Base-by-base conservation (phyloP, 257 asterid species). In the Jacaranda mimosifolia region DNA sequence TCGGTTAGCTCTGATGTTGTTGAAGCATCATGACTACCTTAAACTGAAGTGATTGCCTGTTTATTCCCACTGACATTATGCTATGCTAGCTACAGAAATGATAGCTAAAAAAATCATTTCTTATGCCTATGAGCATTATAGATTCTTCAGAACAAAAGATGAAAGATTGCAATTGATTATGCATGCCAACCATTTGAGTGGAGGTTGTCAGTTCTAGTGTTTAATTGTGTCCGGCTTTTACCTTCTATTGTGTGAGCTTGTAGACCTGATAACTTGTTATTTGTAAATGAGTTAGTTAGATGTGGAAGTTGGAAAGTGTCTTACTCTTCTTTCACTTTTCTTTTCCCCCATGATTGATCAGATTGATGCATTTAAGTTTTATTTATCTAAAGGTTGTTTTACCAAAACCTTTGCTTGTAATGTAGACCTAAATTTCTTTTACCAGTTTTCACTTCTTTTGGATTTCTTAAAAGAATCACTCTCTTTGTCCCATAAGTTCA, bases 41-140 rank as follows among this genome's bases (percentile, higher is more conserved):
- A 42, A 21, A 51, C 53, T 76, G 70, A 43, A 80, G 74, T 71
- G 73, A 67, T 43, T 17, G 74, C 42, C 70, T 53, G 75, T 56
- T 43, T 26, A 48, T 75, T 62, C 70, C 11, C 73, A 64, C 46
- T 77, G 35, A 48, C 32, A 14, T 67, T 51, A 11, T 68, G 53
- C 68, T 53, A 3, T 15, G 17, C 64, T 48, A 18, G 73, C 21
- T 64, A 59, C n/a, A n/a, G n/a, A n/a, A n/a, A n/a, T n/a, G n/a
- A n/a, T n/a, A n/a, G n/a, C n/a, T n/a, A n/a, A n/a, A 70, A 62
- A 45, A 35, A 62, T 46, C 15, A 14, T 35, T 19, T 69, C 40
- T 18, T 53, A 39, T 51, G 39, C 72, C 64, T 39, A 15, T 68
- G 57, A 53, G 55, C 14, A 3, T 46, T 11, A 68, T 21, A 68